These are phyloP conservation scores for Penicillium tannophilum DNA, from an alignment of 495 filamentous ascomycete genomes.

Conservation along the genomic window DNA sequence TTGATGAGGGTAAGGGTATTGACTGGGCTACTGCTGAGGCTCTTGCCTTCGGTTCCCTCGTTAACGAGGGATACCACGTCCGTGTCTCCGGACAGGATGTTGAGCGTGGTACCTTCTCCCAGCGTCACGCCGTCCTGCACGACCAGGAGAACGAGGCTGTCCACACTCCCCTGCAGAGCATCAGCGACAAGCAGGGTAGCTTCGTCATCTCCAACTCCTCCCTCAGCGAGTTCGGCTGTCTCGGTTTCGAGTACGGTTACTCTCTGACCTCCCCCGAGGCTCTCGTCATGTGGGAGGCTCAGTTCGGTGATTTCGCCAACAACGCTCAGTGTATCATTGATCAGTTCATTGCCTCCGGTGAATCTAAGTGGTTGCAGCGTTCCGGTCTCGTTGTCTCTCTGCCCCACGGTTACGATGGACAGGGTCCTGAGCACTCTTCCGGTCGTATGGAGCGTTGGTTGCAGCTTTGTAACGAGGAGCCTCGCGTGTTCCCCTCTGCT, in stretches of 20 bases:
- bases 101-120: constrained; percentile 98
- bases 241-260: constrained; percentile 99
- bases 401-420: constrained; percentile 97
- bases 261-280: constrained; percentile 95
- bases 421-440: constrained; percentile 98
- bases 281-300: constrained; percentile 98
- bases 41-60: constrained; percentile 89
- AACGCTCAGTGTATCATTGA: constrained; percentile 99
- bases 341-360: constrained; percentile 96
- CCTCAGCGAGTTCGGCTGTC: constrained; percentile 85
- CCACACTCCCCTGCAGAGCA: constrained; percentile 88
- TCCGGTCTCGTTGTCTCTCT: constrained; percentile 92
- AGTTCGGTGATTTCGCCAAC: constrained; percentile 99
- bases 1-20: constrained; percentile 89
- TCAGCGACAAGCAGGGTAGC: constrained; percentile 84
- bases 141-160: constrained; percentile 93
- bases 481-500: constrained; percentile 80
- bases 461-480: constrained; percentile 97
- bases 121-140: constrained; percentile 95
- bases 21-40: constrained; percentile 98
- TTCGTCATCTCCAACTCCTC: constrained; percentile 98
- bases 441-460: constrained; percentile 96
- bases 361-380: constrained; percentile 97
- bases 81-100: constrained; percentile 98
- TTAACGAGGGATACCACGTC: constrained; percentile 91